Conservation (phyloP, 305 asterid species). For the Caryopteris hybrid region DNA sequence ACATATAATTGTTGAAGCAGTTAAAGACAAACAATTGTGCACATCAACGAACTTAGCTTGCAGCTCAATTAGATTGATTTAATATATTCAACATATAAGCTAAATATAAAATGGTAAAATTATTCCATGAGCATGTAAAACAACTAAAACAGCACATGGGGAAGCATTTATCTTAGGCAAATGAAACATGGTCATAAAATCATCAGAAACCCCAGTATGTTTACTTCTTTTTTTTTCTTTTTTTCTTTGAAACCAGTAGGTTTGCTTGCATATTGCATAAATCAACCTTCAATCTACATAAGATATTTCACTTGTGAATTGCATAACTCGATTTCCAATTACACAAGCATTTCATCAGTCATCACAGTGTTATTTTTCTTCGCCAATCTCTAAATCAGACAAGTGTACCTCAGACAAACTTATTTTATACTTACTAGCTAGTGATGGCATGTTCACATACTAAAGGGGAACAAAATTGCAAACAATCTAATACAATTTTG, state of each 20-base stretch:
- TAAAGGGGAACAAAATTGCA: background rate
- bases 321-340: no score
- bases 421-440: background rate
- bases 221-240: no score
- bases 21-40: background rate
- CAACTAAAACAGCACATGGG: background rate
- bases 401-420: background rate
- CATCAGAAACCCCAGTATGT: background rate
- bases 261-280: background rate
- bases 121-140: background rate
- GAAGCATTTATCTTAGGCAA: background rate
- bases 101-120: background rate
- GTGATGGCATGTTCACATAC: background rate
- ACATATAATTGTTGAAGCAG: background rate
- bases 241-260: no score
- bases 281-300: background rate
- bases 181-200: background rate
- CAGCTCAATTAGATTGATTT: slow-evolving; percentile 4
- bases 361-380: background rate
- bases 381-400: background rate
- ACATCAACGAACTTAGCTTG: background rate
- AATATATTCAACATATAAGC: background rate
- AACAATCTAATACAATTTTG: background rate
- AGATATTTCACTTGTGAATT: background rate
- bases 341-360: background rate